Conservation (phyloP, 768 basidiomycete species). For the Trametes gibbosa region DNA sequence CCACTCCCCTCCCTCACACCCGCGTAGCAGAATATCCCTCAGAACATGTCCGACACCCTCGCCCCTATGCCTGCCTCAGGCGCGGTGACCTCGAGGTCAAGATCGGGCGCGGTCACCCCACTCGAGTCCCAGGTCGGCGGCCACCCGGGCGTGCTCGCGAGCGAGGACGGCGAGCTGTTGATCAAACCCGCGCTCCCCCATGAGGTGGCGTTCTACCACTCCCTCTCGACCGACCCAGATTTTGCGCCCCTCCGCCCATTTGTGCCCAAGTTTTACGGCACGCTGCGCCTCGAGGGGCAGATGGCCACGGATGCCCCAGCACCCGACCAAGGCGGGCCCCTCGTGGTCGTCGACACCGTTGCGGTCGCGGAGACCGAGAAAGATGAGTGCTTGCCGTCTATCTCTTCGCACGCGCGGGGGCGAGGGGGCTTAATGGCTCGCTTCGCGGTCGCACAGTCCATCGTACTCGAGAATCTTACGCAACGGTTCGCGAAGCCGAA, state of each 20-base stretch:
- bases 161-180: conserved; percentile 72
- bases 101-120: conserved; percentile 20
- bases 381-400: conserved; percentile 39
- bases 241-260: conserved; percentile 51
- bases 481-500: conserved; percentile 76
- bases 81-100: not conserved
- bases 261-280: conserved; percentile 78
- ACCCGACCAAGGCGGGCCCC: conserved; percentile 7
- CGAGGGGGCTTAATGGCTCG: not conserved
- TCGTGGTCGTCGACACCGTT: conserved; percentile 17
- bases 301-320: conserved; percentile 36
- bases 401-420: not conserved
- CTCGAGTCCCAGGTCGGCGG: conserved; percentile 75
- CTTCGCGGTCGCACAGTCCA: conserved; percentile 44
- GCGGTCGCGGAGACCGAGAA: conserved; percentile 34
- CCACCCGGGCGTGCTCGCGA: conserved; percentile 68
- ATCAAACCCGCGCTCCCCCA: conserved; percentile 69
- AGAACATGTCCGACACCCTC: not conserved
- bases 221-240: conserved; percentile 39
- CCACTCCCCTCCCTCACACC: not conserved
- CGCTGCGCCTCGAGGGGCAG: conserved; percentile 68
- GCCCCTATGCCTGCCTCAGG: not conserved
- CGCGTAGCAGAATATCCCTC: not conserved
- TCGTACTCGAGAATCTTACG: conserved; percentile 85
- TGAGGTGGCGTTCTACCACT: conserved; percentile 74